phyloP scores from a whole-genome alignment of 1,284 basidiomycete genomes.

The Melampsora larici-populina region DNA sequence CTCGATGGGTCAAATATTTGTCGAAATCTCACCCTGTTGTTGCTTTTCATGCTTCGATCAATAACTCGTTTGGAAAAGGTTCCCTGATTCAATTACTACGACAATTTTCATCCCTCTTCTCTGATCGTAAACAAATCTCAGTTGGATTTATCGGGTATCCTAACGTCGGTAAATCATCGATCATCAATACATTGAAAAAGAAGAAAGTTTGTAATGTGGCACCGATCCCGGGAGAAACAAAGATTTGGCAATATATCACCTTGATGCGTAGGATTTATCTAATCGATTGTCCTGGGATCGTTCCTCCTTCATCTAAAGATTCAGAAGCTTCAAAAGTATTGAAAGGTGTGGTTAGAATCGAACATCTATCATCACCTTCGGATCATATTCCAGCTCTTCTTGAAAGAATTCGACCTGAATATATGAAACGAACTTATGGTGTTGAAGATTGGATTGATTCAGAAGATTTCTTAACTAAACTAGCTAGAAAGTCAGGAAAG shows the following conservation, averaged over 20 bases:
- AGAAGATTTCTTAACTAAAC: conserved; percentile 74
- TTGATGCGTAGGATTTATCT: conserved; percentile 94
- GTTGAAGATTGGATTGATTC: conserved; percentile 59
- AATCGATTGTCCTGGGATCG: conserved; percentile 98
- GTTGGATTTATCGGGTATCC: conserved; percentile 98
- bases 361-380: conserved; percentile 87
- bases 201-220: conserved; percentile 97
- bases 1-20: conserved; percentile 92
- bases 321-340: conserved; percentile 88
- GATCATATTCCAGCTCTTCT: conserved; percentile 89
- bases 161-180: conserved; percentile 94
- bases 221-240: conserved; percentile 96
- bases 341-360: conserved; percentile 94
- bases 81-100: conserved; percentile 94
- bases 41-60: conserved; percentile 97
- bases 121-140: conserved; percentile 98
- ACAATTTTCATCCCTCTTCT: conserved; percentile 93
- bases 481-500: conserved; percentile 87
- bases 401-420: conserved; percentile 83
- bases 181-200: conserved; percentile 98
- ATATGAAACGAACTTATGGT: conserved; percentile 86
- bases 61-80: conserved; percentile 98
- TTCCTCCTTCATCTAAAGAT: conserved; percentile 85
- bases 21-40: conserved; percentile 92
- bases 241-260: conserved; percentile 99